Percentiles rank a stretch among this genome's conserved stretches.
Evolutionary conservation across 192 early-diverging fungal genomes (phyloP).

Genomic region (Spinellus fusiger): DNA sequence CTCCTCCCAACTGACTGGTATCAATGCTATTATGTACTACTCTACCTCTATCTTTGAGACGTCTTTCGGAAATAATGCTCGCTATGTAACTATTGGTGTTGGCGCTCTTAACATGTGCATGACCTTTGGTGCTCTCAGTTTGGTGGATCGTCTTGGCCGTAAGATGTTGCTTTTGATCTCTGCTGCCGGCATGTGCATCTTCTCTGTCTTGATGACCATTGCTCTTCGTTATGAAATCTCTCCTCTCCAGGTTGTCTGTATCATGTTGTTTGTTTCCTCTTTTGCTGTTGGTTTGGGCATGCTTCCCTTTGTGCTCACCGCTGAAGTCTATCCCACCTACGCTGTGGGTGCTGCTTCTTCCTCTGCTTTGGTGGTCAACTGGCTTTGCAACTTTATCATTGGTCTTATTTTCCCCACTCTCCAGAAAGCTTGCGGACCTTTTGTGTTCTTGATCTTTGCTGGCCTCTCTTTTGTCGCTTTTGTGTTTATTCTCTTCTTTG

Average conservation of each 20-base stretch:
- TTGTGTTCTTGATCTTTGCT: constrained; percentile 50
- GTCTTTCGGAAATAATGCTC: constrained; percentile 44
- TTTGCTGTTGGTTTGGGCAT: constrained; percentile 56
- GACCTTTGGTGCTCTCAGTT: constrained; percentile 46
- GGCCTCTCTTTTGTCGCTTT: constrained; percentile 33
- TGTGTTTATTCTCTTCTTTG: constrained; percentile 35
- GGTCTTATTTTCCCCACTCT: constrained; percentile 50
- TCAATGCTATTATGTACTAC: constrained; percentile 64
- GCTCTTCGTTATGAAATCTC: constrained; percentile 11
- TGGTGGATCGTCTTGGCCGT: constrained; percentile 61
- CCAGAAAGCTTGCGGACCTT: constrained; percentile 34
- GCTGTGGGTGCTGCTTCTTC: constrained; percentile 47
- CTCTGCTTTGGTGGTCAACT: constrained; percentile 45
- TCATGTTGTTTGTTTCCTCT: constrained; percentile 49
- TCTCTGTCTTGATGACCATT: constrained; percentile 44
- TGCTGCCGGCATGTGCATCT: constrained; percentile 56
- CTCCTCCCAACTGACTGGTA: constrained; percentile 56
- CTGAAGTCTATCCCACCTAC: constrained; percentile 51
- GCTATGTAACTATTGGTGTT: constrained; percentile 50
- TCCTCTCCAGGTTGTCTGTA: constrained; percentile 27
- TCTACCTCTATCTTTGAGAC: constrained; percentile 58
- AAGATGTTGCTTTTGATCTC: constrained; percentile 53
- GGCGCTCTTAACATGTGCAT: constrained; percentile 53
- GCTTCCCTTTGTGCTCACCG: constrained; percentile 52
- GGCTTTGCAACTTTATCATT: constrained; percentile 45